Evolutionary conservation across 2,329 filamentous ascomycete genomes (phyloP).

Genomic region (Xylariomycetidae sp.): DNA sequence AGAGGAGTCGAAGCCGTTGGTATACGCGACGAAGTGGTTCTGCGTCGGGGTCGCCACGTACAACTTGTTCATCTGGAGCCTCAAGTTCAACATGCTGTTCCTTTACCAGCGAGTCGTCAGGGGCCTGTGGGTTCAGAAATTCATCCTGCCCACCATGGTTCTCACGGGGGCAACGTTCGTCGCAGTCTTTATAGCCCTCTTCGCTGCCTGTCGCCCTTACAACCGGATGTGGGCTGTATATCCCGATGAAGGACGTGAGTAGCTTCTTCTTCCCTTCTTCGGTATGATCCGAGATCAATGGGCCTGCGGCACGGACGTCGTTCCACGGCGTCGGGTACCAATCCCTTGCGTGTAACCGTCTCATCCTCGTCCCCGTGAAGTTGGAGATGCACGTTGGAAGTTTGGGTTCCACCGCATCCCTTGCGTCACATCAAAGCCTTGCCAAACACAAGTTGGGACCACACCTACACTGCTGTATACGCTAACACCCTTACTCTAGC

Average conservation of each 20-base stretch:
- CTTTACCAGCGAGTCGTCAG: slow-evolving; percentile 33
- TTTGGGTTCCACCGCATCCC: too few species aligned
- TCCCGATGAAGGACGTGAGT: slow-evolving; percentile 4
- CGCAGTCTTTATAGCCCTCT: background rate
- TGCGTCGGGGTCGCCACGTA: slow-evolving; percentile 30
- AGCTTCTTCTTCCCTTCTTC: background rate
- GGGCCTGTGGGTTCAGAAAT: slow-evolving; percentile 29
- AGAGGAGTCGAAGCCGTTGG: background rate
- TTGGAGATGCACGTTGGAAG: too few species aligned
- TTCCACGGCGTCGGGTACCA: too few species aligned
- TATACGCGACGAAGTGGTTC: slow-evolving; percentile 31
- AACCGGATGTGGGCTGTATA: slow-evolving; percentile 2
- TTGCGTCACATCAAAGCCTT: too few species aligned
- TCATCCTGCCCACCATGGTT: slow-evolving; percentile 30
- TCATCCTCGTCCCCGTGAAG: too few species aligned
- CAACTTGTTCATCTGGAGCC: slow-evolving; percentile 31
- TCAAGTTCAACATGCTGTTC: slow-evolving; percentile 38
- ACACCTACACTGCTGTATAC: too few species aligned
- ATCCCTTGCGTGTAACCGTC: too few species aligned
- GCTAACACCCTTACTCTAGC: background rate
- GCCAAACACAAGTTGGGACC: too few species aligned
- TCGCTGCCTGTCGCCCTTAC: background rate
- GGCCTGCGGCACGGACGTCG: too few species aligned
- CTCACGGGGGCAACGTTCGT: slow-evolving; percentile 7
- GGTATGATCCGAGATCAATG: background rate